phyloP scores from a whole-genome alignment of 768 basidiomycete genomes.

The Podaxis sp. region DNA sequence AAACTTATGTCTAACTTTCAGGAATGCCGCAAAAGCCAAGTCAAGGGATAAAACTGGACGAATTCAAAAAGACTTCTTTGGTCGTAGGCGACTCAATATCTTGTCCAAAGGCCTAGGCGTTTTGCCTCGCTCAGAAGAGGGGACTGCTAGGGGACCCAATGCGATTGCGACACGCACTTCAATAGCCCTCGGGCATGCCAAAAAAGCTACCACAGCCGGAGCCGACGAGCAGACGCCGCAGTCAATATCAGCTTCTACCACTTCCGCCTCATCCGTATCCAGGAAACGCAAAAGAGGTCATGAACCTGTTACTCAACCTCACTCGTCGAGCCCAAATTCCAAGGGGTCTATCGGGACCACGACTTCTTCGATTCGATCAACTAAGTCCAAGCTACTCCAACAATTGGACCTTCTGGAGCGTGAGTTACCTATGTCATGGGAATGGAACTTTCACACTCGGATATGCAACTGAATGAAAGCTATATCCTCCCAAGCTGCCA shows the following conservation, averaged over 20 bases:
- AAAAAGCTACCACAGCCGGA: background rate
- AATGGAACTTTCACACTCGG: background rate
- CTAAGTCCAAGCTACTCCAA: slow-evolving; percentile 38
- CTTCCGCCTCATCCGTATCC: background rate
- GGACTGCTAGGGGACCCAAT: slow-evolving; percentile 6
- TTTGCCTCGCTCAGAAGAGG: slow-evolving; percentile 15
- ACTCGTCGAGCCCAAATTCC: background rate
- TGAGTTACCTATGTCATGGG: slow-evolving; percentile 26
- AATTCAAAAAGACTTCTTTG: slow-evolving; percentile 60
- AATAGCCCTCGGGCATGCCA: slow-evolving; percentile 33
- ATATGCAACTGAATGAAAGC: slow-evolving; percentile 6
- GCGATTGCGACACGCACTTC: background rate
- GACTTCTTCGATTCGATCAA: slow-evolving; percentile 19
- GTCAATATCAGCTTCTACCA: slow-evolving; percentile 25
- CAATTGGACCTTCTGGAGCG: slow-evolving; percentile 44
- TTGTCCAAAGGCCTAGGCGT: slow-evolving; percentile 39
- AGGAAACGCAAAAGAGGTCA: background rate
- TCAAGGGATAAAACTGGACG: slow-evolving; percentile 55
- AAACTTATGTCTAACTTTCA: slow-evolving; percentile 23
- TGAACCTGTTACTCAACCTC: background rate
- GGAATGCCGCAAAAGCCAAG: slow-evolving; percentile 59
- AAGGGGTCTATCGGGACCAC: slow-evolving; percentile 20
- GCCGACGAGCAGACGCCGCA: background rate
- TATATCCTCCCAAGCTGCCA: slow-evolving; percentile 4
- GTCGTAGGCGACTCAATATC: slow-evolving; percentile 57